phyloP scores from a whole-genome alignment of 73 alveolate species.

The Effrenium voratum region DNA sequence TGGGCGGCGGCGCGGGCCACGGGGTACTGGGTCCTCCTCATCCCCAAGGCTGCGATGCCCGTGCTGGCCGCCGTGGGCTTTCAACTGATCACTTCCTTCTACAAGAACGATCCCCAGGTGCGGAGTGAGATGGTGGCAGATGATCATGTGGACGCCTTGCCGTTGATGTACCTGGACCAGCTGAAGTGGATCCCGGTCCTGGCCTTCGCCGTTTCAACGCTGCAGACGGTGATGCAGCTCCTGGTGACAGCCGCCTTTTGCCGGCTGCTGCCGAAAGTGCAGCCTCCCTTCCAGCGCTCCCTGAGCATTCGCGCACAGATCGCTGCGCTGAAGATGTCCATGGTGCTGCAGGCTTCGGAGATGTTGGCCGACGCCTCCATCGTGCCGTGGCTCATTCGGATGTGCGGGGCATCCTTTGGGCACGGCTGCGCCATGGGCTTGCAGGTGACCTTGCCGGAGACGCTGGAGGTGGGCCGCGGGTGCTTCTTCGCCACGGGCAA shows the following conservation, averaged over 20 bases:
- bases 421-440: slow-evolving; percentile 83
- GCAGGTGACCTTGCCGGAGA: slow-evolving; percentile 81
- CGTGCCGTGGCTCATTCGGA: slow-evolving; percentile 43
- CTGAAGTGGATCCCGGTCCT: slow-evolving; percentile 49
- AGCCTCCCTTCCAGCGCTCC: slow-evolving; percentile 52
- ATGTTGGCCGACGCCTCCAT: slow-evolving; percentile 63
- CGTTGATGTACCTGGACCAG: neutral
- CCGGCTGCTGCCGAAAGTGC: slow-evolving; percentile 46
- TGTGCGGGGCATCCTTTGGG: slow-evolving; percentile 74
- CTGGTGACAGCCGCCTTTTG: slow-evolving; percentile 33
- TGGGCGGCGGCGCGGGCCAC: neutral
- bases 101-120: slow-evolving; percentile 5
- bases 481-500: slow-evolving; percentile 72
- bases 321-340: slow-evolving; percentile 70
- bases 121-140: neutral
- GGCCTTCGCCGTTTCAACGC: slow-evolving; percentile 47
- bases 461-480: slow-evolving; percentile 74
- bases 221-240: slow-evolving; percentile 64
- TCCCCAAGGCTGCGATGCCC: slow-evolving; percentile 60
- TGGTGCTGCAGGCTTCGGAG: slow-evolving; percentile 72
- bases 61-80: neutral
- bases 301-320: slow-evolving; percentile 66
- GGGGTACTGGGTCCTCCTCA: slow-evolving; percentile 8
- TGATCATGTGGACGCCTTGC: slow-evolving; percentile 38
- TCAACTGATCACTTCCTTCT: slow-evolving; percentile 15